phyloP scores from a whole-genome alignment of 208 protist genomes.

The Acanthamoeba lenticulata region DNA sequence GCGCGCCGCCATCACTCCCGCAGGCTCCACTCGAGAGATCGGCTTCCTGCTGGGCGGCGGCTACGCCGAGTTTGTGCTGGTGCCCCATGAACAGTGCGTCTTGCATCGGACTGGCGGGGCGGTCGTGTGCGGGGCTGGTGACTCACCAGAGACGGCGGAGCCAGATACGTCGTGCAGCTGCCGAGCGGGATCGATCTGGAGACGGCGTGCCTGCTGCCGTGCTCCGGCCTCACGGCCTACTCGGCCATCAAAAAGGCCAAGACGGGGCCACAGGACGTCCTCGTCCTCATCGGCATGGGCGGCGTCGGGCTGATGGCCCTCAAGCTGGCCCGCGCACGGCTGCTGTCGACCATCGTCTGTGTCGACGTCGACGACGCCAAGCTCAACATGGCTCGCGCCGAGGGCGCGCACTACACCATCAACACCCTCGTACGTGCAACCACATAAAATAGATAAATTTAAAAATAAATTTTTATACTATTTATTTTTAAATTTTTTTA shows the following conservation, averaged over 20 bases:
- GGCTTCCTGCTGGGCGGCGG: not conserved
- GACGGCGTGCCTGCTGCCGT: constrained; percentile 29
- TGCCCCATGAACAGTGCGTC: constrained; percentile 10
- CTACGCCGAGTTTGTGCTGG: constrained; percentile 27
- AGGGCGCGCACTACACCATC: not conserved
- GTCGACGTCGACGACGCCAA: constrained; percentile 46
- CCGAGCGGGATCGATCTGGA: not conserved
- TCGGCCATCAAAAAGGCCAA: constrained; percentile 53
- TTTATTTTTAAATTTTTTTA: not conserved
- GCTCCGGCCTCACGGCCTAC: constrained; percentile 44
- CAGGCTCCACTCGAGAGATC: constrained; percentile 25
- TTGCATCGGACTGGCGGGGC: not conserved
- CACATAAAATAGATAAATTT: not conserved
- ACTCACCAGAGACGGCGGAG: too few species aligned
- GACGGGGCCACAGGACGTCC: constrained; percentile 1
- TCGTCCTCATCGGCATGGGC: constrained; percentile 51
- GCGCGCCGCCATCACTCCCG: not conserved
- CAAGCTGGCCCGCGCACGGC: not conserved
- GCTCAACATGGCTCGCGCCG: not conserved
- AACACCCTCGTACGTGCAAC: not conserved
- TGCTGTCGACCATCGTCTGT: constrained; percentile 39
- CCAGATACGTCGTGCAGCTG: constrained; percentile 28
- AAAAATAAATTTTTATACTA: not conserved
- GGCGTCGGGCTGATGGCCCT: constrained; percentile 62
- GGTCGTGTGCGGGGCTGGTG: not conserved